Evolutionary conservation across 257 asterid species (phyloP), one percentile per base, ranked within the genome.

Genomic region (Gentiana macrophylla): DNA sequence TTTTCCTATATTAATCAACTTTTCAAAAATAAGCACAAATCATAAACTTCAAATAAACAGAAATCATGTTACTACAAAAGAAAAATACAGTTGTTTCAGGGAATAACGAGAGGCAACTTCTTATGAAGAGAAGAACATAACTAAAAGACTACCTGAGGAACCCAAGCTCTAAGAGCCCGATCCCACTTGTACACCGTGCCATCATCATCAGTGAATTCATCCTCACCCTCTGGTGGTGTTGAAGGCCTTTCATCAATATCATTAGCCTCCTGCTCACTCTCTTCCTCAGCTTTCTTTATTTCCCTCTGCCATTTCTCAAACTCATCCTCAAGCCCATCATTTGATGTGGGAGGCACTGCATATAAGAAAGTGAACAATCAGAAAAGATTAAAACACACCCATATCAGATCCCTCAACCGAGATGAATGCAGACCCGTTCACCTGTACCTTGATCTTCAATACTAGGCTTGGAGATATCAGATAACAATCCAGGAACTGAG

Each of bases 151-250:
- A 91, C 98, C 97, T 92, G 97, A 63, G 98, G 98, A 64, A 81
- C 95, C 98, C 96, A 85, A 43, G 76, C 89, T 80, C 63, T 74
- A 59, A 85, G 93, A 62, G 60, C 70, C 55, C 79, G 76, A 65
- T 88, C 91, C 98, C 97, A 92, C 70, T 81, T 92, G 80, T 92
- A 92, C 49, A 67, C 62, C 53, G 98, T 88, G 57, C 97, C 97
- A 73, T 92, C 98, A 75, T 92, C 98, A 75, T 92, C 98, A 48
- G 82, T 80, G 60, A 92, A 92, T 69, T 92, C 98, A 48, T 80
- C 85, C 72, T 86, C 98, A 12, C 96, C 98, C 61, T 85, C 97
- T 12, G 97, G 94, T 54, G 97, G 97, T 9, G 94, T 87, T 56
- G 83, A 68, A 61, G 97, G 98, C 77, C 86, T 81, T 67, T 88